Conservation (phyloP, 2,329 filamentous ascomycete species). For the Pyrenochaeta sp. region DNA sequence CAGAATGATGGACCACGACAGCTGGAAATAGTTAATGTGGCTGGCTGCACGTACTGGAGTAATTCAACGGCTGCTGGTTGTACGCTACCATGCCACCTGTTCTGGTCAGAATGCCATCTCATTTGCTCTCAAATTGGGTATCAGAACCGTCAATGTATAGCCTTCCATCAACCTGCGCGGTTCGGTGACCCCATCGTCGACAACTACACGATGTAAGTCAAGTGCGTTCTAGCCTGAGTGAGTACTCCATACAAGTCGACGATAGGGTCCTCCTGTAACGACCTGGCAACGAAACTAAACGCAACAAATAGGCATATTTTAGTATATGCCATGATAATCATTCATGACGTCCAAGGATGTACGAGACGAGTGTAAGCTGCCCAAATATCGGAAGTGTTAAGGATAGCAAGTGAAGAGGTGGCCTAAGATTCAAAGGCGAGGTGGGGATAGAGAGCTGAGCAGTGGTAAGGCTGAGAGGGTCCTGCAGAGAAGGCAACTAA, state of each 20-base stretch:
- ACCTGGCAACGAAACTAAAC: conserved; percentile 35
- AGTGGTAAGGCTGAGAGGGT: conserved; percentile 40
- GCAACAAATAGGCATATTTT: conserved; percentile 36
- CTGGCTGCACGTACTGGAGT: conserved; percentile 61
- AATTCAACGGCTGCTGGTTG: conserved; percentile 50
- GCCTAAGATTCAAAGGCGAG: conserved; percentile 16
- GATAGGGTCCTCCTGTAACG: conserved; percentile 58
- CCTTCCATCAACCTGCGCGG: conserved; percentile 65
- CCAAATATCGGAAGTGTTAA: conserved; percentile 18
- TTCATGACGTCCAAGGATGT: conserved; percentile 31
- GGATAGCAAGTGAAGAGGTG: conserved; percentile 16
- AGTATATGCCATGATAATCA: conserved; percentile 42
- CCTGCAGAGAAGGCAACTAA: conserved; percentile 23
- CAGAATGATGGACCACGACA: conserved; percentile 10
- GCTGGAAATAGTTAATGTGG: neutral
- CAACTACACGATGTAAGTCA: conserved; percentile 31
- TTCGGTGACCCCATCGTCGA: conserved; percentile 64
- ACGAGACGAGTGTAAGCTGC: conserved; percentile 27
- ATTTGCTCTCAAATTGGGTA: conserved; percentile 51
- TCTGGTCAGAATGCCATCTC: neutral
- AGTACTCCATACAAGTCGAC: conserved; percentile 53
- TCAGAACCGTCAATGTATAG: conserved; percentile 69
- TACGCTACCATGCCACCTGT: conserved; percentile 18
- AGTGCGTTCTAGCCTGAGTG: neutral
- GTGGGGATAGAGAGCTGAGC: conserved; percentile 23